Percentiles rank a stretch among this genome's conserved stretches.
Conservation (phyloP, 2,329 filamentous ascomycete genomes). For the Paecilomyces dactylethromorphus region DNA sequence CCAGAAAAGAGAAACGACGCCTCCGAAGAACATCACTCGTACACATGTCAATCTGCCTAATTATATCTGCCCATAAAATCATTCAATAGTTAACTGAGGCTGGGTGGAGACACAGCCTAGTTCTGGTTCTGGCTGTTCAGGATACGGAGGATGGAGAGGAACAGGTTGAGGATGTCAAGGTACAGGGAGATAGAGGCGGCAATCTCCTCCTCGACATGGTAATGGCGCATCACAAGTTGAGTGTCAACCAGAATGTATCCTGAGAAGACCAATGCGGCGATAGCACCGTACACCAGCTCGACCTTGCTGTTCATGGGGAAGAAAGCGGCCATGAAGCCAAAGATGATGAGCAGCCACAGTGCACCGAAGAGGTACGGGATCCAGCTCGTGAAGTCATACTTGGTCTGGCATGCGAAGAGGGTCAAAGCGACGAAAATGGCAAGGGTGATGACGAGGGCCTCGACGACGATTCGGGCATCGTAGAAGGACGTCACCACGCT, state of each 20-base stretch:
- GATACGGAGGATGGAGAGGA: conserved; percentile 90
- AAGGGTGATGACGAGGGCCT: conserved; percentile 79
- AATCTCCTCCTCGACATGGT: conserved; percentile 97
- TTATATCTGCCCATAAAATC: neutral
- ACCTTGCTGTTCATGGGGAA: conserved; percentile 74
- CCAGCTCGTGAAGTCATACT: conserved; percentile 98
- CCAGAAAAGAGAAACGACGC: neutral
- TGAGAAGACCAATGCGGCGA: conserved; percentile 81
- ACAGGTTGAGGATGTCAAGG: conserved; percentile 93
- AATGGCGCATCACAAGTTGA: conserved; percentile 88
- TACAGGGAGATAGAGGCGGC: conserved; percentile 92
- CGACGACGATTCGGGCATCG: conserved; percentile 72
- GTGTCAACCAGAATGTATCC: conserved; percentile 95
- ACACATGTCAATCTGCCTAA: neutral
- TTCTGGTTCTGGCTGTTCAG: conserved; percentile 95
- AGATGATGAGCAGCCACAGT: conserved; percentile 84
- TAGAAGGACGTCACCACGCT: conserved; percentile 91
- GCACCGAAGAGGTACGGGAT: conserved; percentile 89
- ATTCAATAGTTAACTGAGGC: neutral
- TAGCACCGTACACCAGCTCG: conserved; percentile 77
- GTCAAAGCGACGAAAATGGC: conserved; percentile 59
- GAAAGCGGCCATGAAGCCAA: conserved; percentile 88
- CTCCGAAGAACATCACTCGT: neutral
- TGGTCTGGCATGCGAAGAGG: conserved; percentile 90
- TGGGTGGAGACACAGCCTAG: conserved; percentile 40